Evolutionary conservation across 345 rosid genomes (phyloP).

Genomic region (Cardiospermum halicacabum): DNA sequence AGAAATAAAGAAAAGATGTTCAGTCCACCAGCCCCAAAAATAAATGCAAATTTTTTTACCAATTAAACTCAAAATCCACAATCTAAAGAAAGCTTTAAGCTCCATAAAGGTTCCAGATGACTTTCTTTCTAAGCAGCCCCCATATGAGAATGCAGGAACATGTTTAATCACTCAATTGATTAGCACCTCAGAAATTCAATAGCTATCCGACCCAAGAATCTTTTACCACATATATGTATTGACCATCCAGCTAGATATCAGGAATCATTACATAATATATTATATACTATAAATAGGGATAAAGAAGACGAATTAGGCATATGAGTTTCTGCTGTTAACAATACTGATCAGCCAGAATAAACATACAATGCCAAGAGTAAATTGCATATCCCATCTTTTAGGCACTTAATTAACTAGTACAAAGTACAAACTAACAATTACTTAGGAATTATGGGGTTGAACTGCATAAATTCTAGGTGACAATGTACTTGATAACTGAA

Average conservation of each 20-base stretch:
- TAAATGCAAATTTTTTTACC: neutral
- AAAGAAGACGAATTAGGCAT: neutral
- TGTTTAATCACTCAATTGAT: neutral
- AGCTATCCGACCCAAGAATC: neutral
- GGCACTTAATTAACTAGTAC: neutral
- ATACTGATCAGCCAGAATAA: neutral
- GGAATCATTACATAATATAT: too few species aligned
- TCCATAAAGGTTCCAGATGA: neutral
- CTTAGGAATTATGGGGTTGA: neutral
- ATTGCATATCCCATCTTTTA: constrained; percentile 4
- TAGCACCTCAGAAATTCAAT: neutral
- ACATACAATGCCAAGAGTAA: neutral
- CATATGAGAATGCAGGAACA: neutral
- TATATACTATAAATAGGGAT: too few species aligned
- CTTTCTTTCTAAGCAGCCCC: neutral
- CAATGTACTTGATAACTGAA: neutral
- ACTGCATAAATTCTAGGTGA: neutral
- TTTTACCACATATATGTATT: constrained; percentile 1
- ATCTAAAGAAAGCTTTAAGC: neutral
- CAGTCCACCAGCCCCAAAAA: neutral
- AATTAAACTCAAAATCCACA: neutral
- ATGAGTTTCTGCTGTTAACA: neutral
- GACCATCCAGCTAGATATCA: neutral
- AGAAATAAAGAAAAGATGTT: neutral
- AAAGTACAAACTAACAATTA: neutral